Evolutionary conservation across 345 rosid species (phyloP).

Genomic region (Euphorbia tirucalli): DNA sequence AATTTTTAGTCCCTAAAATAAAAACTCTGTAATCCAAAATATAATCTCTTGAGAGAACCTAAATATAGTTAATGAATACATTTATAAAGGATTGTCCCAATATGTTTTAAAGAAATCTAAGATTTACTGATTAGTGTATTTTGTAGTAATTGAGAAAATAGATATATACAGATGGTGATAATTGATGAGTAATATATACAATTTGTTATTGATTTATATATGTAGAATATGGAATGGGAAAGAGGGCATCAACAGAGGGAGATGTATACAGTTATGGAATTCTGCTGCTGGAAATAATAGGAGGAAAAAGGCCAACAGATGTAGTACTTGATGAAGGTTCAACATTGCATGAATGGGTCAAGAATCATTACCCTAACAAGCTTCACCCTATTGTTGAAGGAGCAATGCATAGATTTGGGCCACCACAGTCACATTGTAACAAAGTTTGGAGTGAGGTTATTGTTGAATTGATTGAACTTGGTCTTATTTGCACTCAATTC

Average conservation of each 20-base stretch:
- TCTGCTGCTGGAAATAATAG: conserved; percentile 65
- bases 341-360: conserved; percentile 73
- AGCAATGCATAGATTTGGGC: conserved; percentile 47
- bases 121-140: no score
- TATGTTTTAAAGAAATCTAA: no score
- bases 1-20: no score
- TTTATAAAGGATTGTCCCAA: no score
- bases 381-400: conserved; percentile 57
- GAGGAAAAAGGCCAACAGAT: conserved; percentile 72
- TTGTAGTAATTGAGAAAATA: no score
- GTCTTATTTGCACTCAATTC: conserved; percentile 73
- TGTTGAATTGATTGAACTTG: conserved; percentile 73
- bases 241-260: conserved; percentile 69
- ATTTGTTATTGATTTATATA: no score
- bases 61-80: no score
- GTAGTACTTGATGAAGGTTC: conserved; percentile 54
- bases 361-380: conserved; percentile 62
- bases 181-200: no score
- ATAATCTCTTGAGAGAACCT: no score
- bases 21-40: no score
- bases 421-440: conserved; percentile 28
- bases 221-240: conserved; percentile 86
- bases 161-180: no score
- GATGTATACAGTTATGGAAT: conserved; percentile 92
- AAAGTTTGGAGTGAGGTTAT: conserved; percentile 56